Conservation (phyloP, 257 asterid species). For the Nicotiana undulata region DNA sequence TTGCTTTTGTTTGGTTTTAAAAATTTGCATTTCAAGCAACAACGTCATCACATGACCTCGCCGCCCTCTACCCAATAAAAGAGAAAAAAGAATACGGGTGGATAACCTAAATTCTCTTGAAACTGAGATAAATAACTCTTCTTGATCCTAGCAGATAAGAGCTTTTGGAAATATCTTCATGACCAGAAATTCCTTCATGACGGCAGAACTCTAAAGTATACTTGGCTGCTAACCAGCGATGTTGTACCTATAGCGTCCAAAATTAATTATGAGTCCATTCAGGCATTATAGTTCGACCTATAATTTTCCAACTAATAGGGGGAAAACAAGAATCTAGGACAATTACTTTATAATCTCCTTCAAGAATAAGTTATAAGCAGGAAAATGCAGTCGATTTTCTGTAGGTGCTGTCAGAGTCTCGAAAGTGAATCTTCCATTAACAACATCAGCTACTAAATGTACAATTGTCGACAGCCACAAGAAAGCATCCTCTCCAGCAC, state of each 20-base stretch:
- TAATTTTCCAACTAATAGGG: neutral
- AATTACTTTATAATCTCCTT: conserved; percentile 59
- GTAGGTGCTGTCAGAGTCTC: conserved; percentile 79
- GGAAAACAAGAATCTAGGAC: neutral
- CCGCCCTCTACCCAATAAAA: neutral
- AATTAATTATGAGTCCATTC: neutral
- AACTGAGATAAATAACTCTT: neutral
- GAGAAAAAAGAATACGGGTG: neutral
- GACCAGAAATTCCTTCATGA: neutral
- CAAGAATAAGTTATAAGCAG: conserved; percentile 66
- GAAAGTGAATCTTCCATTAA: conserved; percentile 72
- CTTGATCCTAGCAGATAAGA: neutral
- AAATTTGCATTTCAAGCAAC: neutral
- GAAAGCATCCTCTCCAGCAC: conserved; percentile 66
- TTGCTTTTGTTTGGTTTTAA: neutral
- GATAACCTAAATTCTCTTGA: neutral
- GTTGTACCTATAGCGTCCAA: neutral
- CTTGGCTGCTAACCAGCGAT: neutral
- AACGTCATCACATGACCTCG: neutral
- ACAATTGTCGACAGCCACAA: conserved; percentile 66
- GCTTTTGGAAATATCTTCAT: neutral
- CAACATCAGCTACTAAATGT: conserved; percentile 60
- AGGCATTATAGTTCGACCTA: neutral
- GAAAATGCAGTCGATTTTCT: conserved; percentile 61
- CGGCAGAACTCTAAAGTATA: neutral